phyloP scores from a whole-genome alignment of 2,329 filamentous ascomycete species.

The Alternaria sp. region DNA sequence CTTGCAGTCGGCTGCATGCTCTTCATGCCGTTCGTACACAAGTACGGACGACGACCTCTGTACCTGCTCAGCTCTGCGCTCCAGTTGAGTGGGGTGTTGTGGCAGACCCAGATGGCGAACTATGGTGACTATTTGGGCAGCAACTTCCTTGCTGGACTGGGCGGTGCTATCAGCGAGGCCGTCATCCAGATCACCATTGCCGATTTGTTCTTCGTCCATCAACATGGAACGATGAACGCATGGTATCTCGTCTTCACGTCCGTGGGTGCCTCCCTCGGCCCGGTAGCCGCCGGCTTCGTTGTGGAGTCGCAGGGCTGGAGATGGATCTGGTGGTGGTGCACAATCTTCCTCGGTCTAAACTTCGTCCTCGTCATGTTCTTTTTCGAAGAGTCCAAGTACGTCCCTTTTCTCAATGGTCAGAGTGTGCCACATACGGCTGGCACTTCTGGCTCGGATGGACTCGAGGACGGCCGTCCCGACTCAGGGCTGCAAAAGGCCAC shows the following conservation, averaged over 20 bases:
- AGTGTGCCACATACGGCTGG: not conserved
- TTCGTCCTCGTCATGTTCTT: slow-evolving; percentile 52
- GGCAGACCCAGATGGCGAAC: slow-evolving; percentile 53
- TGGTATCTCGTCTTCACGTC: slow-evolving; percentile 52
- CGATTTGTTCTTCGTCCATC: slow-evolving; percentile 58
- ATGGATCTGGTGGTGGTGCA: slow-evolving; percentile 59
- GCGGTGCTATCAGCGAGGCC: slow-evolving; percentile 53
- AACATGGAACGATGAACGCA: slow-evolving; percentile 56
- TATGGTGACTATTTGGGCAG: slow-evolving; percentile 53
- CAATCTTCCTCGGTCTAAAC: slow-evolving; percentile 49
- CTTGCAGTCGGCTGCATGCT: slow-evolving; percentile 52
- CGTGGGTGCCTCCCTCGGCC: slow-evolving; percentile 47
- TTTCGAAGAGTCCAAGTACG: slow-evolving; percentile 49
- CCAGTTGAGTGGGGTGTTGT: slow-evolving; percentile 49
- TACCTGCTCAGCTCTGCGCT: slow-evolving; percentile 53
- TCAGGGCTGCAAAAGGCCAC: not conserved
- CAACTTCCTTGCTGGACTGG: slow-evolving; percentile 54
- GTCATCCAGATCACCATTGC: slow-evolving; percentile 57
- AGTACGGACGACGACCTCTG: slow-evolving; percentile 55
- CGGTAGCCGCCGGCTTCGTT: slow-evolving; percentile 52
- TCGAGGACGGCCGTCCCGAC: not conserved
- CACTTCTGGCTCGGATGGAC: not conserved
- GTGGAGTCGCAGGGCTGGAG: slow-evolving; percentile 55
- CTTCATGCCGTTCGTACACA: slow-evolving; percentile 55
- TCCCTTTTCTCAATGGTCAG: slow-evolving; percentile 13